A percentile compares a stretch with the other conserved stretches of the same genome.
These are phyloP conservation scores for Fusarium torulosum DNA, from an alignment of 2,329 filamentous ascomycete species.

Conservation along the genomic window DNA sequence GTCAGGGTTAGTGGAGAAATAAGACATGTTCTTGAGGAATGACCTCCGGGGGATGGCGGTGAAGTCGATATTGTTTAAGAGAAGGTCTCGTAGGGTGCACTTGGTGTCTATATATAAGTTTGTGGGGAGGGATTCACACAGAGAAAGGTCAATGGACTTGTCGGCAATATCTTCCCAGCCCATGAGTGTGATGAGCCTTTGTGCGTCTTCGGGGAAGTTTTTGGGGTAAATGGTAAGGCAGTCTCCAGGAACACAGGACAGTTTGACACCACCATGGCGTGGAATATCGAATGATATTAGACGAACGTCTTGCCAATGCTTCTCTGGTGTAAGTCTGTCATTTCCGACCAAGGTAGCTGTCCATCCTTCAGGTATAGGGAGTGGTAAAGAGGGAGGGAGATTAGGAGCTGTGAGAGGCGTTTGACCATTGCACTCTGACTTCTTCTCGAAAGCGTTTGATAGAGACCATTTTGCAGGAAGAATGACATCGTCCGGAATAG, in stretches of 20 bases:
- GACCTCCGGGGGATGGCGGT: slow-evolving; percentile 87
- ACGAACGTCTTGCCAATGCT: slow-evolving; percentile 95
- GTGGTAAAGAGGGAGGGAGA: slow-evolving; percentile 50
- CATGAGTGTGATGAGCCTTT: slow-evolving; percentile 82
- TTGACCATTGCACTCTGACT: slow-evolving; percentile 25
- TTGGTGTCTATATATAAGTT: slow-evolving; percentile 55
- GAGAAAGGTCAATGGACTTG: slow-evolving; percentile 67
- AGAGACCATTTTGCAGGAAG: slow-evolving; percentile 77
- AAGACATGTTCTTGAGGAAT: slow-evolving; percentile 83
- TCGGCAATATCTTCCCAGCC: slow-evolving; percentile 82
- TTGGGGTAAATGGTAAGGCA: slow-evolving; percentile 86
- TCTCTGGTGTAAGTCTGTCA: slow-evolving; percentile 76
- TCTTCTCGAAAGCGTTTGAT: slow-evolving; percentile 23
- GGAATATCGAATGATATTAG: slow-evolving; percentile 73
- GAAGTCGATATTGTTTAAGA: slow-evolving; percentile 89
- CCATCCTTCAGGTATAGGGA: slow-evolving; percentile 70
- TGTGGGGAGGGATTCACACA: slow-evolving; percentile 50
- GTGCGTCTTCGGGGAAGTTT: slow-evolving; percentile 86
- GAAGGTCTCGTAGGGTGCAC: slow-evolving; percentile 77
- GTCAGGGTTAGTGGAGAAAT: slow-evolving; percentile 77
- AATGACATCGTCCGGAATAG: slow-evolving; percentile 79
- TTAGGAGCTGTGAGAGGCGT: slow-evolving; percentile 29
- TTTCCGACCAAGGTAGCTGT: slow-evolving; percentile 74
- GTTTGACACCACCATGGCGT: slow-evolving; percentile 29
- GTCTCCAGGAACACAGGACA: slow-evolving; percentile 76